Base-by-base conservation (phyloP, 225 moss, liverwort and hornwort species). In the Rhytidiadelphus loreus region DNA sequence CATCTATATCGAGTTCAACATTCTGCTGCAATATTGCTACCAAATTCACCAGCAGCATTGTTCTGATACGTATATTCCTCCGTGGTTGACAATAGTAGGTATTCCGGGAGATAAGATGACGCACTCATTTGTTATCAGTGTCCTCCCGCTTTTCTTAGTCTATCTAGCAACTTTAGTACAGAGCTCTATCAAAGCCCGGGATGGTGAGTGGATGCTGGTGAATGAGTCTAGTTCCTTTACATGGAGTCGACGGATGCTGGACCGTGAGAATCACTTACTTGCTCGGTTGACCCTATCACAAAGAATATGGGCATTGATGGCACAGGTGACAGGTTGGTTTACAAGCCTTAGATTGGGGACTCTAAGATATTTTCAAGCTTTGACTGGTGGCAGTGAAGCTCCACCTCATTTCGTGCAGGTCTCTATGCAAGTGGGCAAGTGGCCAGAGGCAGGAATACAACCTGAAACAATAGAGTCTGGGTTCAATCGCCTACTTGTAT, bases 361-460 rank as follows among this genome's bases (percentile, higher is more conserved):
- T 48, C 92, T 92, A 73, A 92, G 95, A 79, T 98, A 97, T 87
- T 96, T 96, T 86, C 92, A 93, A 88, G 96, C 95, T 86, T 90
- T 97, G 85, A 93, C 94, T 72, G 95, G 88, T 91, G 98, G 98
- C 59, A 97, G 97, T 84, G 98, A 98, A 93, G 96, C 98, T 48
- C 96, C 98, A 73, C 98, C 98, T 48, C 98, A 98, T 91, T 98
- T 98, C 88, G 98, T 98, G 88, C 98, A 98, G 93, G 98, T 98
- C 64, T 98, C 98, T 60, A 90, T 98, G 91, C 89, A 94, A 80
- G 98, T 97, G 87, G 97, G 95, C 62, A 95, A 97, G 91, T 98
- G 97, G 98, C 98, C 98, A 57, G 96, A 97, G 79, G 95, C 96
- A 92, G 97, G 98, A 58, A 97, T 98, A 83, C 98, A 98, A 85